phyloP scores from a whole-genome alignment of 331 rosid species.

The Arachis monticola region DNA sequence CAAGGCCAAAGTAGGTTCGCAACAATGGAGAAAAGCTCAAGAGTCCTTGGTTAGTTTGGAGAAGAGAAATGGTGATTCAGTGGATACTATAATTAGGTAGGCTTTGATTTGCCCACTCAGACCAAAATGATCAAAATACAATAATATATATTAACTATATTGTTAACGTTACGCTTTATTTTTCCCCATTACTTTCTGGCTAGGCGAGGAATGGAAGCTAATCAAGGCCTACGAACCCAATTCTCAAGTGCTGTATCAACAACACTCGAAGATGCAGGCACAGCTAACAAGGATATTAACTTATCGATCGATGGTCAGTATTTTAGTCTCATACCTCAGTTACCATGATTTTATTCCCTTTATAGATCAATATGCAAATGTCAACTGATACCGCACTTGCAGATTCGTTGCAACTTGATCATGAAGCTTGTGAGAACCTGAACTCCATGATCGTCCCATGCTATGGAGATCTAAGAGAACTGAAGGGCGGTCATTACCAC shows the following conservation, averaged over 20 bases:
- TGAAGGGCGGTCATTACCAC: conserved; percentile 95
- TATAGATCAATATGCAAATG: conserved; percentile 7
- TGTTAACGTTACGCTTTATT: neutral
- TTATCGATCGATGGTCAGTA: conserved; percentile 83
- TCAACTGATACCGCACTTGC: conserved; percentile 46
- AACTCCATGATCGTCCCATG: conserved; percentile 86
- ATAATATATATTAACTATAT: neutral
- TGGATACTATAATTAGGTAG: conserved; percentile 86
- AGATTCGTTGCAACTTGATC: conserved; percentile 97
- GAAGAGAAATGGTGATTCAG: conserved; percentile 77
- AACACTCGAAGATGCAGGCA: conserved; percentile 82
- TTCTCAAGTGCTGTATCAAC: conserved; percentile 76
- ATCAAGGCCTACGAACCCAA: conserved; percentile 70
- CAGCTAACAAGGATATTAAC: conserved; percentile 79
- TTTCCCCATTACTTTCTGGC: conserved; percentile 25
- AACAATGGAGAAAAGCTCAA: conserved; percentile 95
- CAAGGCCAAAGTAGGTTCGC: conserved; percentile 85
- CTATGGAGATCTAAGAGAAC: conserved; percentile 85
- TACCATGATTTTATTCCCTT: conserved; percentile 18
- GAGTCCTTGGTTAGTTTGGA: conserved; percentile 85
- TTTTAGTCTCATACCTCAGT: conserved; percentile 28
- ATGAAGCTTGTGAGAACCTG: conserved; percentile 86
- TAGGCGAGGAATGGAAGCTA: conserved; percentile 89
- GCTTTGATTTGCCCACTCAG: conserved; percentile 41
- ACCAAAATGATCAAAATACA: conserved; percentile 3